Conservation (phyloP, 331 rosid genomes). For the Erythrophleum ivorense region DNA sequence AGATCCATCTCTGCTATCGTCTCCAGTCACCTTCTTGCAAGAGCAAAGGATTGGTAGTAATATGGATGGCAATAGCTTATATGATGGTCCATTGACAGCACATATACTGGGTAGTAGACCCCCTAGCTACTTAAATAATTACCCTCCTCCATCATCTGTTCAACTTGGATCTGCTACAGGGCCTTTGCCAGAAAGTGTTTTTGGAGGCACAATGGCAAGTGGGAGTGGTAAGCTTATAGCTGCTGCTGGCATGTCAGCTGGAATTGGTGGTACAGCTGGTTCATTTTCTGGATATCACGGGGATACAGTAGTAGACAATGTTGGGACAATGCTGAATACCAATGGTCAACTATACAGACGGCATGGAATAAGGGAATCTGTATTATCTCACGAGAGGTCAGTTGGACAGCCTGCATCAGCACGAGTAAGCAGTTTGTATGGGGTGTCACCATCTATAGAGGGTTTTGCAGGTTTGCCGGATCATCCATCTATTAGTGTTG, state of each 20-base stretch:
- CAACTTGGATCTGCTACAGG: constrained; percentile 46
- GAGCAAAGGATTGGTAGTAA: constrained; percentile 50
- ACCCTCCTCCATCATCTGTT: constrained; percentile 42
- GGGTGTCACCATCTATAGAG: constrained; percentile 42
- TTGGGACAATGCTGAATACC: constrained; percentile 36
- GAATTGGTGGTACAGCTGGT: constrained; percentile 31
- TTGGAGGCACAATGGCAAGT: constrained; percentile 38
- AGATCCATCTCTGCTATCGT: constrained; percentile 44
- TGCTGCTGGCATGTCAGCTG: constrained; percentile 31
- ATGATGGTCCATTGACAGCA: constrained; percentile 42
- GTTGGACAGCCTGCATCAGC: constrained; percentile 45
- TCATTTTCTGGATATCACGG: constrained; percentile 48
- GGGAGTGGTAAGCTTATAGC: constrained; percentile 27
- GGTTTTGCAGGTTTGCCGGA: constrained; percentile 46
- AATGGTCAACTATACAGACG: constrained; percentile 43
- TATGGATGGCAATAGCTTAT: constrained; percentile 46
- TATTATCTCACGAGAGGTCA: constrained; percentile 42
- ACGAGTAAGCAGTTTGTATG: constrained; percentile 39
- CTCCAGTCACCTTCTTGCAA: constrained; percentile 43
- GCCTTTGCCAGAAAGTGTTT: constrained; percentile 40
- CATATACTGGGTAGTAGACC: constrained; percentile 43
- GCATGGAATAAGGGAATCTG: constrained; percentile 53
- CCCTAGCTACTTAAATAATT: constrained; percentile 44
- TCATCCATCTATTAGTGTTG: constrained; percentile 36
- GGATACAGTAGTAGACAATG: constrained; percentile 40